Base-by-base conservation (phyloP, 805 yeast genomes). In the Wickerhamiella cacticola region DNA sequence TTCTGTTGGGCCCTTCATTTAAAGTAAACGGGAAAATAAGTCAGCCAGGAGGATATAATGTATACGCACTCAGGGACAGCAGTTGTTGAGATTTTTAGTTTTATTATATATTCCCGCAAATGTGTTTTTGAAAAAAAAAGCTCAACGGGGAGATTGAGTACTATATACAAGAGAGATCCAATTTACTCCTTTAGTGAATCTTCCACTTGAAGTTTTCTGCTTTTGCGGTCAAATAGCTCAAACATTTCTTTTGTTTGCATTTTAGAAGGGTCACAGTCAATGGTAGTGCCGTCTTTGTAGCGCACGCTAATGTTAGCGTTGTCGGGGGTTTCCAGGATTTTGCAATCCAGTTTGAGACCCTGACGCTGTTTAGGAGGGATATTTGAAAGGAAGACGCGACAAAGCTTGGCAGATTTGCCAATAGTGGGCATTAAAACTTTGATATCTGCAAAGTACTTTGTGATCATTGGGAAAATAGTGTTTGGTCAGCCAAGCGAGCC, bases 1-100 rank as follows among this genome's bases (percentile, higher is more conserved):
- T 59, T 84, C 96, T 2, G 78, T 67, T 10, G 98, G 98, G 0
- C 94, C 96, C 68, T 89, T 95, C 60, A 88, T 89, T 53, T 21
- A n/a, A 25, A 41, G 26, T 35, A 26, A 9, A 12, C 8, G 29
- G 29, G 29, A 26, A 16, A 13, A 29, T 6, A 29, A 12, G 15
- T 29, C 33, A 29, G 15, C n/a, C 15, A 29, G 5, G 9, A 13
- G 15, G n/a, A 12, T 29, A 13, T 7, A 12, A 9, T 29, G 15
- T 29, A 29, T 12, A 29, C 34, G n/a, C n/a, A n/a, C n/a, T n/a
- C n/a, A n/a, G n/a, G n/a, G n/a, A n/a, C n/a, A n/a, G n/a, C n/a
- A n/a, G n/a, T n/a, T n/a, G n/a, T n/a, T n/a, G n/a, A n/a, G n/a
- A n/a, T n/a, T n/a, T n/a, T n/a, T n/a, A n/a, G n/a, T n/a, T n/a